Base-by-base conservation (phyloP, 192 early-diverging fungal species). In the Coemansia umbellata region DNA sequence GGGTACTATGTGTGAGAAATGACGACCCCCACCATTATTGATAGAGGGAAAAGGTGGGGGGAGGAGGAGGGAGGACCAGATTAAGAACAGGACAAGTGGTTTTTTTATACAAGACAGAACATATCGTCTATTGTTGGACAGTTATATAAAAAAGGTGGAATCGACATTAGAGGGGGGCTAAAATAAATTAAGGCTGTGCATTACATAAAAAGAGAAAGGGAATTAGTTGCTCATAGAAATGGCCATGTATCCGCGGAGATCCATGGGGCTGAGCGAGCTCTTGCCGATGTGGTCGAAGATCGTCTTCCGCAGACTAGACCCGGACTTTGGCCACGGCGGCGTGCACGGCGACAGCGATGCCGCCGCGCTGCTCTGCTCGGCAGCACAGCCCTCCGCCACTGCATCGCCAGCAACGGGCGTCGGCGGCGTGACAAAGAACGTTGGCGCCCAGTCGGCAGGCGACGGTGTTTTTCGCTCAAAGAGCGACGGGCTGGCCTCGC, bases 211-310 rank as follows among this genome's bases (percentile, higher is more conserved):
- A 35, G 3, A 1, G 10, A 2, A 37, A 11, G 18, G 31, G 21
- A 37, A 15, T 58, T 43, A 72, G 62, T 58, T 72, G 55, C 41
- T 66, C 70, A 73, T 73, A 10, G 63, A 57, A 14, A 62, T 55
- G 17, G 59, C 71, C 71, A 74, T 63, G 52, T 67, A 74, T 7
- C 71, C 71, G 35, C 71, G 59, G 32, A 74, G 49, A 18, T 74
- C 71, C 63, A 74, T 67, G 4, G 71, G 63, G 36, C 71, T 74
- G 50, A 74, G 42, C 41, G 62, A 59, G 28, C 31, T 56, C 52
- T 74, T 50, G 37, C 71, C 71, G 31, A 74, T 63, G 18, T 74
- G 71, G 31, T 74, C 71, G 49, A 74, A 74, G 23, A 74, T 66
- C 5, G 71, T 74, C 31, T 52, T 59, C n/a, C 58, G 58, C 55